phyloP scores from a whole-genome alignment of 2,329 filamentous ascomycete species.

The Tolypocladium sp. region DNA sequence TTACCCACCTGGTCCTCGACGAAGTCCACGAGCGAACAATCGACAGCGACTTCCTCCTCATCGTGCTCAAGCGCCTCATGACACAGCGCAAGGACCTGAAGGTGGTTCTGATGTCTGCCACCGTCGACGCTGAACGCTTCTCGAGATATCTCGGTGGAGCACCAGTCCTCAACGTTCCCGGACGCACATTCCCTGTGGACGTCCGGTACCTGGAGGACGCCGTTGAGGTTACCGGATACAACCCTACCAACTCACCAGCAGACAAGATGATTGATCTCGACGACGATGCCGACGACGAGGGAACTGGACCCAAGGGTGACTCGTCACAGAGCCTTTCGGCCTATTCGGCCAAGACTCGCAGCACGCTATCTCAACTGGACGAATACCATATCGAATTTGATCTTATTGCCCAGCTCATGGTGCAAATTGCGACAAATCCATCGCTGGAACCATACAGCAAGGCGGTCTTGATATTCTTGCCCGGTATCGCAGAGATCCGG shows the following conservation, averaged over 20 bases:
- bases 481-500: constrained; percentile 87
- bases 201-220: constrained; percentile 88
- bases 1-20: constrained; percentile 92
- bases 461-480: constrained; percentile 89
- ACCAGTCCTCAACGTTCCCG: constrained; percentile 82
- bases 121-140: constrained; percentile 85
- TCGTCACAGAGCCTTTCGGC: constrained; percentile 56
- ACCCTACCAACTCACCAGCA: constrained; percentile 28
- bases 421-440: constrained; percentile 62
- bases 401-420: constrained; percentile 70
- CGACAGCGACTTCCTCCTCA: constrained; percentile 91
- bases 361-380: constrained; percentile 68
- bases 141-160: constrained; percentile 80
- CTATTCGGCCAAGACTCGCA: constrained; percentile 70
- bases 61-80: constrained; percentile 80
- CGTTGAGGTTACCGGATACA: constrained; percentile 76
- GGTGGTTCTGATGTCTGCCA: constrained; percentile 94
- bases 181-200: constrained; percentile 85
- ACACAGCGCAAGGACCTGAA: constrained; percentile 71
- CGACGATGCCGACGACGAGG: constrained; percentile 47
- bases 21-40: constrained; percentile 96
- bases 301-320: constrained; percentile 43
- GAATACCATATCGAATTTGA: constrained; percentile 90
- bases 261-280: constrained; percentile 54
- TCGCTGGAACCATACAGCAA: constrained; percentile 67